These are phyloP conservation scores for Rubia yunnanensis DNA, from an alignment of 257 asterid genomes.

Conservation along the genomic window DNA sequence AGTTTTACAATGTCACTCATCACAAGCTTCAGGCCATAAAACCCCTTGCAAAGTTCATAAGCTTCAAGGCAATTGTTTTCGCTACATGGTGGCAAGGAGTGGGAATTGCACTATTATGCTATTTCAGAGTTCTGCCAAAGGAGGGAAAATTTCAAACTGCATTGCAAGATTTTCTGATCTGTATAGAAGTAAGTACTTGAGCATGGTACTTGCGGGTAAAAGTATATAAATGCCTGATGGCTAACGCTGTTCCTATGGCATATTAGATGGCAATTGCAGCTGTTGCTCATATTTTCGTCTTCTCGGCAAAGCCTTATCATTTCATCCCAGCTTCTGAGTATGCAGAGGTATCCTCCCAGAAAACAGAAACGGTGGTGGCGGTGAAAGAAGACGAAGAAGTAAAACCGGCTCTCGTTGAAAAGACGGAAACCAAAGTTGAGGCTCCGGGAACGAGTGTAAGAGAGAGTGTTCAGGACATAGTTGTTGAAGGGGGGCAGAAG, in stretches of 20 bases:
- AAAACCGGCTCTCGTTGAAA: slow-evolving; percentile 46
- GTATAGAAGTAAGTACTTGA: slow-evolving; percentile 64
- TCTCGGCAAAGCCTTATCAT: slow-evolving; percentile 74
- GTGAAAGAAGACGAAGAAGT: slow-evolving; percentile 41
- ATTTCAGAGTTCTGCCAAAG: slow-evolving; percentile 45
- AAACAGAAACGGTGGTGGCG: slow-evolving; percentile 37
- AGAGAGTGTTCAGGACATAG: slow-evolving; percentile 90
- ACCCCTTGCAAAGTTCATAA: slow-evolving; percentile 94
- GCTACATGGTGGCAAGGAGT: slow-evolving; percentile 99
- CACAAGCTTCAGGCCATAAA: slow-evolving; percentile 55
- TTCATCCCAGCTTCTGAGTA: slow-evolving; percentile 34
- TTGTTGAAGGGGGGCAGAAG: slow-evolving; percentile 90
- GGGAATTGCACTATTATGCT: slow-evolving; percentile 66
- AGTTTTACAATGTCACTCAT: slow-evolving; percentile 80
- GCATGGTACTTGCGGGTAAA: not conserved
- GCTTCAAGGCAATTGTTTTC: slow-evolving; percentile 93
- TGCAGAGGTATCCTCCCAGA: slow-evolving; percentile 38
- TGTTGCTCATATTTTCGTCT: slow-evolving; percentile 77
- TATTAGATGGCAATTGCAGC: slow-evolving; percentile 94
- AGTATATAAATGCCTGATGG: not conserved
- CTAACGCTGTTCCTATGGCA: not conserved
- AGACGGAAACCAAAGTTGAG: slow-evolving; percentile 56
- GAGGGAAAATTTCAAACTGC: slow-evolving; percentile 59
- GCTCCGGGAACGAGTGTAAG: slow-evolving; percentile 81
- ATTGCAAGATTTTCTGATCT: slow-evolving; percentile 76